Evolutionary conservation across 176 grass and related monocot genomes (phyloP).

Genomic region (Avena sativa): DNA sequence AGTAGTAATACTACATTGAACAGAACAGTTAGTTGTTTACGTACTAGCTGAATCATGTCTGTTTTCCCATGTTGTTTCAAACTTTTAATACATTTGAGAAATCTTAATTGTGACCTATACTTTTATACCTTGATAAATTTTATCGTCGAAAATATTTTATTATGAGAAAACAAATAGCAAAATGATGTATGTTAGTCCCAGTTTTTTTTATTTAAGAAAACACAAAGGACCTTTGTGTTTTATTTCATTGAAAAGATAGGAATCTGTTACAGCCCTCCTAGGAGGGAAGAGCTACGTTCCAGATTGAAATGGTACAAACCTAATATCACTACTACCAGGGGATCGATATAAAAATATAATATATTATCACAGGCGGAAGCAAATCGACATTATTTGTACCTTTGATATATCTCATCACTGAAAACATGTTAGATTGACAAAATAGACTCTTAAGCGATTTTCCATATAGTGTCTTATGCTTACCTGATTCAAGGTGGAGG

Average conservation of each 20-base stretch:
- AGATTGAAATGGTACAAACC: not conserved
- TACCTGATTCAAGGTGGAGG: slow-evolving; percentile 70
- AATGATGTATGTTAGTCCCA: slow-evolving; percentile 1
- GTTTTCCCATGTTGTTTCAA: not conserved
- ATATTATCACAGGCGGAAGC: not conserved
- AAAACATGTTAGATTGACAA: not conserved
- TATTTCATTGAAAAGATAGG: too few relatives aligned
- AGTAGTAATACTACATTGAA: not conserved
- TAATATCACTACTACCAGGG: not conserved
- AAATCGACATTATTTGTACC: not conserved
- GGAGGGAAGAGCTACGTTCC: too few relatives aligned
- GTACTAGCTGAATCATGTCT: not conserved
- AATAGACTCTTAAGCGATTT: not conserved
- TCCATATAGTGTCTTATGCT: slow-evolving; percentile 11
- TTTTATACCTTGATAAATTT: too few relatives aligned
- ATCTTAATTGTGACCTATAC: not conserved
- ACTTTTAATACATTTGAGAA: not conserved
- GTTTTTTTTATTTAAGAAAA: too few relatives aligned
- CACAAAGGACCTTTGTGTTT: too few relatives aligned
- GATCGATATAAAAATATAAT: not conserved
- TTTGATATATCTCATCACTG: not conserved
- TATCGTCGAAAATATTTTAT: too few relatives aligned
- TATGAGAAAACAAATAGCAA: too few relatives aligned
- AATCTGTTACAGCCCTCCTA: too few relatives aligned
- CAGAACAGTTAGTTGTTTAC: slow-evolving; percentile 2